Evolutionary conservation across 352 stramenopile species (phyloP).

Genomic region (Phytopythium mirpurense): DNA sequence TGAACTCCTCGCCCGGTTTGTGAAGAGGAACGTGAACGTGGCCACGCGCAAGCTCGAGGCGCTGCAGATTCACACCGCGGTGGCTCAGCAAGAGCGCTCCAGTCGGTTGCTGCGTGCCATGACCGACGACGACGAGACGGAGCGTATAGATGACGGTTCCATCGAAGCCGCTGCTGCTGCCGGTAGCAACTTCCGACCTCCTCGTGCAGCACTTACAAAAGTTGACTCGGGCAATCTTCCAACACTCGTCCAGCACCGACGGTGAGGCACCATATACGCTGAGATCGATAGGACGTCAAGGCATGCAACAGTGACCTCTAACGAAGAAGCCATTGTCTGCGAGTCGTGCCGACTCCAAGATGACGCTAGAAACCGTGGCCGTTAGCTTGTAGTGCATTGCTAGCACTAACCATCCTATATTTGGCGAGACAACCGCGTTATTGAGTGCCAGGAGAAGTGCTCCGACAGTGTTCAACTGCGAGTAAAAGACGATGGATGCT

Average conservation of each 20-base stretch:
- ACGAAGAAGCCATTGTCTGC: too few species aligned
- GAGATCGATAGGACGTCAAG: too few species aligned
- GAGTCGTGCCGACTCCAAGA: too few species aligned
- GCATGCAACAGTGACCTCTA: too few species aligned
- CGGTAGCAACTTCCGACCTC: too few species aligned
- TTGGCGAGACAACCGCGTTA: too few species aligned
- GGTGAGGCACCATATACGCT: neutral
- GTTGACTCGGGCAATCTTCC: neutral
- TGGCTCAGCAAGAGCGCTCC: neutral
- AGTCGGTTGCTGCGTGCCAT: neutral
- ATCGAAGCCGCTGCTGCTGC: neutral
- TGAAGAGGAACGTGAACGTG: slow-evolving; percentile 48
- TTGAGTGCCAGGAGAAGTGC: too few species aligned
- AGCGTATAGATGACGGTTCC: neutral
- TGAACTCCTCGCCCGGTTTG: slow-evolving; percentile 47
- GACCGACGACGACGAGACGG: neutral
- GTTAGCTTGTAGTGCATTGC: too few species aligned
- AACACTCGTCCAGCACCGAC: neutral
- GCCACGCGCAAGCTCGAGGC: slow-evolving; percentile 40
- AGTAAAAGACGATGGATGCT: slow-evolving; percentile 3
- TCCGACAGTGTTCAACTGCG: too few species aligned
- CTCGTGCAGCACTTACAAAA: too few species aligned
- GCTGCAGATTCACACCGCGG: slow-evolving; percentile 1
- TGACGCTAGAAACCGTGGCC: too few species aligned
- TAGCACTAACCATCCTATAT: too few species aligned